Percentiles rank a stretch among this genome's conserved stretches.
Evolutionary conservation across 2,329 filamentous ascomycete species (phyloP).

Genomic region (Fonsecaea pedrosoi): DNA sequence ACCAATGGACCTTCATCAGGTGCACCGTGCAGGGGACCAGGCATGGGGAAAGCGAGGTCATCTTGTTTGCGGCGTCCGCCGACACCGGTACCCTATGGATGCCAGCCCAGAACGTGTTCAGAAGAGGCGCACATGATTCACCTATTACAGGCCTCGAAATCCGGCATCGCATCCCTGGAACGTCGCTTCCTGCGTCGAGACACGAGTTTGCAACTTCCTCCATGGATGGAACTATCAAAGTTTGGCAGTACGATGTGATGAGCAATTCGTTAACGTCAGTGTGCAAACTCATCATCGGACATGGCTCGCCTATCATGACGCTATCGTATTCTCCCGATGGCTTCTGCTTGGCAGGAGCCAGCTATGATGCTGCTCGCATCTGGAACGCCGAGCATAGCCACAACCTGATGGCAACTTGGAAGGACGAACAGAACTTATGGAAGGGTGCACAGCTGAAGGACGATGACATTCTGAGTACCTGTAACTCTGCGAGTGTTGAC

Average conservation of each 20-base stretch:
- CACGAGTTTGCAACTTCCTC: constrained; percentile 53
- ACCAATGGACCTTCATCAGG: constrained; percentile 52
- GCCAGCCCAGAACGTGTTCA: constrained; percentile 51
- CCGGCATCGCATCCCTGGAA: constrained; percentile 40
- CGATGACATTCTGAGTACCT: constrained; percentile 42
- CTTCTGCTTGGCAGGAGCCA: constrained; percentile 54
- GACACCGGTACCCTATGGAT: constrained; percentile 52
- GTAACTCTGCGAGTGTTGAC: constrained; percentile 47
- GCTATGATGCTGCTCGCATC: constrained; percentile 52
- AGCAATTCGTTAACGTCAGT: constrained; percentile 30
- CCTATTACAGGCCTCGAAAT: constrained; percentile 54
- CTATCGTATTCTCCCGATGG: constrained; percentile 56
- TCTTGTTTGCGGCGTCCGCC: constrained; percentile 51
- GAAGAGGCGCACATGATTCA: constrained; percentile 50
- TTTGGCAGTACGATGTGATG: constrained; percentile 46
- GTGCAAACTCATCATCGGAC: constrained; percentile 38
- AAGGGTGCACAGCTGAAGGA: constrained; percentile 42
- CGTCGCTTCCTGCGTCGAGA: constrained; percentile 40
- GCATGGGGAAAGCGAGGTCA: constrained; percentile 41
- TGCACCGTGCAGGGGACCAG: constrained; percentile 37
- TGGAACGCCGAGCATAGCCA: constrained; percentile 57
- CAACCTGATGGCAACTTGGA: constrained; percentile 50
- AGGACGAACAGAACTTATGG: constrained; percentile 42
- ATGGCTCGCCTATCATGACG: constrained; percentile 47
- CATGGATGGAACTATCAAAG: constrained; percentile 53